These are phyloP conservation scores for Solioccasus polychromus DNA, from an alignment of 768 basidiomycete genomes.

Conservation along the genomic window DNA sequence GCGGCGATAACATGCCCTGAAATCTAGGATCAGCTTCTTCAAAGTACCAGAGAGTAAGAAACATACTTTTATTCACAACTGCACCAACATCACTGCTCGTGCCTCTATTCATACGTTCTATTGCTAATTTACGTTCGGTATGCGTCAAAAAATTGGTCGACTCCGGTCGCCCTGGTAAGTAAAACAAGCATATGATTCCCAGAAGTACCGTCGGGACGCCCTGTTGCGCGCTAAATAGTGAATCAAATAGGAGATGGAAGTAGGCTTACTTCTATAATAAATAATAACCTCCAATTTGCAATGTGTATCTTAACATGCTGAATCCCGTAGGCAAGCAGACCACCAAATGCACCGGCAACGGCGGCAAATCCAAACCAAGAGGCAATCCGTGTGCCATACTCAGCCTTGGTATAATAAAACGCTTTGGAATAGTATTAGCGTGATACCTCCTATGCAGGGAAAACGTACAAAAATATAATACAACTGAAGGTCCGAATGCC, in stretches of 20 bases:
- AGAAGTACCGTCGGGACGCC: constrained; percentile 49
- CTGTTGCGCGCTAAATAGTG: constrained; percentile 29
- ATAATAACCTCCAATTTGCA: constrained; percentile 40
- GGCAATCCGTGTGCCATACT: constrained; percentile 46
- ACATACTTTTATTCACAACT: constrained; percentile 39
- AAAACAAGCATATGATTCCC: constrained; percentile 27
- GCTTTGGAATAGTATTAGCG: constrained; percentile 26
- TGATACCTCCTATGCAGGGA: constrained; percentile 13
- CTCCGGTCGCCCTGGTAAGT: constrained; percentile 33
- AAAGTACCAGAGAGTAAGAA: not conserved
- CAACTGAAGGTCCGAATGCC: constrained; percentile 32
- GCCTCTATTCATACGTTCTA: constrained; percentile 39
- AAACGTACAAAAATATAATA: constrained; percentile 30
- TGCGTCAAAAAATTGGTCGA: constrained; percentile 33
- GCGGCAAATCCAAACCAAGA: constrained; percentile 58
- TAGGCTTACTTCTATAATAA: constrained; percentile 24
- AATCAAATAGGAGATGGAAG: not conserved
- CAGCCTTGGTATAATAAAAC: constrained; percentile 48
- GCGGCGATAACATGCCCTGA: constrained; percentile 43
- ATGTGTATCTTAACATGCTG: constrained; percentile 39
- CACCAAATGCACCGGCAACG: constrained; percentile 54
- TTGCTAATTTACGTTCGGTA: constrained; percentile 32
- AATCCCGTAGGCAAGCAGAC: constrained; percentile 52
- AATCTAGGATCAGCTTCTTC: not conserved
- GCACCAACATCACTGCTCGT: constrained; percentile 40